These are phyloP conservation scores for Phytopythium chamaehyphon DNA, from an alignment of 352 stramenopile species.

Conservation along the genomic window DNA sequence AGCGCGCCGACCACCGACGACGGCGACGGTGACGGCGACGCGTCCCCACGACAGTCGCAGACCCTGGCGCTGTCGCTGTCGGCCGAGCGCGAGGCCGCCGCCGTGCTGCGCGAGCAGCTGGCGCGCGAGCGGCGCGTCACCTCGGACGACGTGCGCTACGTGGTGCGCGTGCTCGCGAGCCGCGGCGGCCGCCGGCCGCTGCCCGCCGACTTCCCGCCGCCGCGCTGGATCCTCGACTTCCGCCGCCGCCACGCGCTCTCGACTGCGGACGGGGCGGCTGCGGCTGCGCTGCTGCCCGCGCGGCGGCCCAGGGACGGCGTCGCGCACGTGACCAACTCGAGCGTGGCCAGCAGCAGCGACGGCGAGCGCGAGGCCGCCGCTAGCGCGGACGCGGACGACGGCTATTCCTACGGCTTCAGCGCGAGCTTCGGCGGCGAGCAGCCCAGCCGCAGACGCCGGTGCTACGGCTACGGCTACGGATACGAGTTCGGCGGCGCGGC, in stretches of 20 bases:
- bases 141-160: slow-evolving; percentile 53
- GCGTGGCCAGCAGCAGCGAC: neutral
- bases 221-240: slow-evolving; percentile 43
- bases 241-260: slow-evolving; percentile 38
- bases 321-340: slow-evolving; percentile 5
- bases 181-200: slow-evolving; percentile 15
- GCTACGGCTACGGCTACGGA: slow-evolving; percentile 7
- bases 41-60: neutral
- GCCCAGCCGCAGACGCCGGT: neutral
- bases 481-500: slow-evolving; percentile 1
- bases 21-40: neutral
- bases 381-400: too few species aligned
- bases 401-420: too few species aligned
- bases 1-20: neutral
- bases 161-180: slow-evolving; percentile 44
- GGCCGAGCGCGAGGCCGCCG: slow-evolving; percentile 37
- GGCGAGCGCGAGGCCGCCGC: neutral
- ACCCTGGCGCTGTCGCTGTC: slow-evolving; percentile 19
- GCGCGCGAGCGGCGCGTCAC: slow-evolving; percentile 42
- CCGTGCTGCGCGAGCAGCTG: slow-evolving; percentile 46
- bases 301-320: too few species aligned
- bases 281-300: neutral
- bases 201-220: slow-evolving; percentile 43
- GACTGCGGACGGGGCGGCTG: slow-evolving; percentile 6
- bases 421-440: neutral